Conservation (phyloP, 768 basidiomycete species). For the Rhodocollybia butyracea region DNA sequence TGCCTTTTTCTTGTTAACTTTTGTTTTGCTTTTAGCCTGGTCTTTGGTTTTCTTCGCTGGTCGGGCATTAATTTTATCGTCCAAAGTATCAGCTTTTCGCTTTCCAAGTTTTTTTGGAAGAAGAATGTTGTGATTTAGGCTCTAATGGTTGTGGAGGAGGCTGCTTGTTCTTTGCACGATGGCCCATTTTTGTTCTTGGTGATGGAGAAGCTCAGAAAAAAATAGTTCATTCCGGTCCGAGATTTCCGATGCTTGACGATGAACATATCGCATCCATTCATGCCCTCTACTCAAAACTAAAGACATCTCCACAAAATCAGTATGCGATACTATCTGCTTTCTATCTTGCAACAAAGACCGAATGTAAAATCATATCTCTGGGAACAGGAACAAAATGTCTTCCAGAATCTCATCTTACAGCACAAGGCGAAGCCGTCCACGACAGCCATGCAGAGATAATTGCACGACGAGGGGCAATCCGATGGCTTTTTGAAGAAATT, state of each 20-base stretch:
- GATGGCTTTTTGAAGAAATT: conserved; percentile 81
- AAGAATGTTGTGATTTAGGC: conserved; percentile 31
- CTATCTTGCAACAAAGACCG: conserved; percentile 22
- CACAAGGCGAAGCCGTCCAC: conserved; percentile 74
- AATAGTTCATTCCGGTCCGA: too few relatives aligned
- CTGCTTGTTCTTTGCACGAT: conserved; percentile 85
- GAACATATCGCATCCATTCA: conserved; percentile 36
- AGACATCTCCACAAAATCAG: conserved; percentile 51
- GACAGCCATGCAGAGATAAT: conserved; percentile 92
- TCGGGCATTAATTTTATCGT: conserved; percentile 28
- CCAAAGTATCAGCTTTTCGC: conserved; percentile 56
- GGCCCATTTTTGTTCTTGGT: conserved; percentile 65
- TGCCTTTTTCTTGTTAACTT: conserved; percentile 31
- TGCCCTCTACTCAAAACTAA: conserved; percentile 40
- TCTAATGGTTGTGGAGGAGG: conserved; percentile 61
- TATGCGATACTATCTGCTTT: conserved; percentile 69
- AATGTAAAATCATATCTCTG: conserved; percentile 61
- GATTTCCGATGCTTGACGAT: too few relatives aligned
- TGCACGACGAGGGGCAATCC: conserved; percentile 73
- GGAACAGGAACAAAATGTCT: conserved; percentile 87
- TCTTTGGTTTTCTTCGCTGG: conserved; percentile 50
- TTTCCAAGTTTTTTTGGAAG: conserved; percentile 61
- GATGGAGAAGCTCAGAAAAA: conserved; percentile 13
- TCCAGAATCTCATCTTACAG: conserved; percentile 57
- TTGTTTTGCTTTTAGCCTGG: conserved; percentile 19